These are phyloP conservation scores for Tylopilus vinaceipallidus DNA, from an alignment of 768 basidiomycete species.

Conservation along the genomic window DNA sequence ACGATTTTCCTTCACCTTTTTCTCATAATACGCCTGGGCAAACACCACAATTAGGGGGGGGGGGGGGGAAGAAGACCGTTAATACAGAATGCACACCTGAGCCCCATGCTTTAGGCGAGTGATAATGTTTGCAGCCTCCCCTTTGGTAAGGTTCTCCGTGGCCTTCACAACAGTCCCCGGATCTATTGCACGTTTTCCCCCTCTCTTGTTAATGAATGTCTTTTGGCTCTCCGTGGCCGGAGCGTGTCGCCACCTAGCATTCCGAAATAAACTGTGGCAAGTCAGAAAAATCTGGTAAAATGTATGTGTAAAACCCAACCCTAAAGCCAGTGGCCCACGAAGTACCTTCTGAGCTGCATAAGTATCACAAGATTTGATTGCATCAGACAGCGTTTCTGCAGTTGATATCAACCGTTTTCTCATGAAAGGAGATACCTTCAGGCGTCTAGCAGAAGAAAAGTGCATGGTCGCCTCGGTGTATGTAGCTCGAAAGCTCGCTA, in stretches of 20 bases:
- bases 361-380: slow-evolving; percentile 67
- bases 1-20: slow-evolving; percentile 42
- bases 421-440: slow-evolving; percentile 54
- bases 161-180: slow-evolving; percentile 19
- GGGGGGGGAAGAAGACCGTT: too few species aligned
- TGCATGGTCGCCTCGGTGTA: slow-evolving; percentile 55
- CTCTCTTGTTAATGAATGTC: slow-evolving; percentile 51
- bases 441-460: slow-evolving; percentile 38
- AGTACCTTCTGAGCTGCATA: slow-evolving; percentile 59
- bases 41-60: slow-evolving; percentile 1
- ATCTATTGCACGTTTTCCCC: slow-evolving; percentile 33
- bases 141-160: slow-evolving; percentile 60
- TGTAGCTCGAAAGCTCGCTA: slow-evolving; percentile 44
- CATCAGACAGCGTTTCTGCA: slow-evolving; percentile 54
- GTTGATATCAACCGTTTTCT: slow-evolving; percentile 51
- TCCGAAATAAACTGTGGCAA: slow-evolving; percentile 50
- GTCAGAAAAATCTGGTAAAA: slow-evolving; percentile 3
- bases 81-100: slow-evolving; percentile 40
- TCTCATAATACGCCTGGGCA: slow-evolving; percentile 52
- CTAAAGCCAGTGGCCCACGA: slow-evolving; percentile 43
- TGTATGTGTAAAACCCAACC: slow-evolving; percentile 38
- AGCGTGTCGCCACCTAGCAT: slow-evolving; percentile 62
- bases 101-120: slow-evolving; percentile 77
- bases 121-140: slow-evolving; percentile 77
- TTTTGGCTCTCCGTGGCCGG: slow-evolving; percentile 65